phyloP scores from a whole-genome alignment of 108 stramenopile species.

The Parietichytrium sp. region DNA sequence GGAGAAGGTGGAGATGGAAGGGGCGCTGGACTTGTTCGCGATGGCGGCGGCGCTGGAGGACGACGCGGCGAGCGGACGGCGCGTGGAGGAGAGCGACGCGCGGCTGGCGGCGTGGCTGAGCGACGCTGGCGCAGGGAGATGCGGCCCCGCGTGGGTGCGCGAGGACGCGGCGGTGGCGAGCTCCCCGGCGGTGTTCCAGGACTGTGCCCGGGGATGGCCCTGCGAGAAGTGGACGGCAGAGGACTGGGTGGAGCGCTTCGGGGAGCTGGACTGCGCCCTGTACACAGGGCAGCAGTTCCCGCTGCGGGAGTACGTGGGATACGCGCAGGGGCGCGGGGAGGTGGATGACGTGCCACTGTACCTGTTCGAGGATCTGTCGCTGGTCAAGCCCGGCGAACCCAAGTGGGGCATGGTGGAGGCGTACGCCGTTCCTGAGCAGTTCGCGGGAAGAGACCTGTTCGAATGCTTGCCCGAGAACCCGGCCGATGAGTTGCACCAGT shows the following conservation, averaged over 20 bases:
- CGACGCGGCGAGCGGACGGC: neutral
- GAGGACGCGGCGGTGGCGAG: neutral
- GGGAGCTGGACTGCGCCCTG: neutral
- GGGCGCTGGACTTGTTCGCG: slow-evolving; percentile 21
- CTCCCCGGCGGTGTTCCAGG: slow-evolving; percentile 38
- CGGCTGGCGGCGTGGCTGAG: neutral
- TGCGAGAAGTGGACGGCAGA: neutral
- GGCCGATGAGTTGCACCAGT: slow-evolving; percentile 58
- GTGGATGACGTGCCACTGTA: slow-evolving; percentile 94
- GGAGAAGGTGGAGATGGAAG: no score
- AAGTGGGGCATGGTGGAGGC: slow-evolving; percentile 10
- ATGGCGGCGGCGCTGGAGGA: slow-evolving; percentile 35
- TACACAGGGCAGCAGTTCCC: slow-evolving; percentile 28
- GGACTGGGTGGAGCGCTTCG: neutral
- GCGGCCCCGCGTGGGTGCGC: neutral
- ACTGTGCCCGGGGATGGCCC: neutral
- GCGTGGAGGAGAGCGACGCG: neutral
- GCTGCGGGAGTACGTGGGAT: slow-evolving; percentile 35
- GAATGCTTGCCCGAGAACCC: slow-evolving; percentile 45
- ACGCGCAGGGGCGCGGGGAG: slow-evolving; percentile 45
- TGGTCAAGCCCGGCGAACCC: slow-evolving; percentile 4
- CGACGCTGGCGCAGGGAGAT: neutral
- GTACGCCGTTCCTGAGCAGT: slow-evolving; percentile 39
- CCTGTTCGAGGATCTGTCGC: slow-evolving; percentile 78
- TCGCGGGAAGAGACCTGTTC: slow-evolving; percentile 32